Evolutionary conservation across 345 rosid species (phyloP), one percentile per base, ranked within the genome.

Genomic region (Psidium guajava): DNA sequence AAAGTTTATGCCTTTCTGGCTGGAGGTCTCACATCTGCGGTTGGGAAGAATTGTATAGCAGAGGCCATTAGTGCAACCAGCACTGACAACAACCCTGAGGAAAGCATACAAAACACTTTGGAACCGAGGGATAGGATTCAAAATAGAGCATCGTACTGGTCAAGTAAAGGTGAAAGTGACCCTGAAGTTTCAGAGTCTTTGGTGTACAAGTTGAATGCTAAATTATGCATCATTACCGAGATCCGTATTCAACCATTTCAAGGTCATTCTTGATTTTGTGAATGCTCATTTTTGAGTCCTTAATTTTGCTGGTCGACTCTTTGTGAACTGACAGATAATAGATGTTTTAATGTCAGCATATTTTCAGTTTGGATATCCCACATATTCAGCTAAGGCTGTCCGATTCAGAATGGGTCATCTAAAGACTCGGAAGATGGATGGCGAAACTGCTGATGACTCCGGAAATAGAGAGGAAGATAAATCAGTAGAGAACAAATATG

Each of bases 21-120:
- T 85, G 83, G 77, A 77, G 91, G 90, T 13, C 87, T 89, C 82
- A 49, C 82, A 57, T 85, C 89, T 54, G 59, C 61, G 28, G 28
- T 59, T 5, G 81, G 84, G 84, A 87, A 84, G 36, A 86, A 84
- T 56, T 89, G 90, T 86, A 83, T 91, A 77, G 84, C 88, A 51
- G 87, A 84, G 47, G 90, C 90, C 59, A 87, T 91, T 47, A 25
- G 88, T 85, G 91, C 93, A 74, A 89, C 91, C 14, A 91, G 91
- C 85, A 89, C 93, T 0, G 93, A 91, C 85, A 88, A 91, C 85
- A 87, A 87, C 83, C 92, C 91, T 1, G 88, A 84, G 25, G 92
- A 89, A 55, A 88, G 87, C 61, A 74, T 91, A 69, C 86, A 50
- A 52, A 91, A 91, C 54, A 91, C 92, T 22, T 85, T 91, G 89